phyloP scores from a whole-genome alignment of 768 basidiomycete genomes.

The Mycena olivaceomarginata region DNA sequence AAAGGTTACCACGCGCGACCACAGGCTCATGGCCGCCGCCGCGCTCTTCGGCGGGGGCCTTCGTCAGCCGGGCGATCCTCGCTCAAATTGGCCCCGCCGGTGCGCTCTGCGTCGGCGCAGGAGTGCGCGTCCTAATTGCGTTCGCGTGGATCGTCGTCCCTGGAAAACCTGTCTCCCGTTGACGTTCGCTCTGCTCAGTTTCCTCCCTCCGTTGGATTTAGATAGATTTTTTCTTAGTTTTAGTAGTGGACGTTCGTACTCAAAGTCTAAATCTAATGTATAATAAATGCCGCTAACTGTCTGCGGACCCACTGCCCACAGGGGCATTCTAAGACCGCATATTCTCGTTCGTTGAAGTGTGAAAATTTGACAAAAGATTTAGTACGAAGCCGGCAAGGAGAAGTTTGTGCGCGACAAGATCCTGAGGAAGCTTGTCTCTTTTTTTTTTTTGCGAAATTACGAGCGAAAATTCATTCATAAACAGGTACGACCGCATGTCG shows the following conservation, averaged over 20 bases:
- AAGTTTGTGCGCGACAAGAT: too few relatives aligned
- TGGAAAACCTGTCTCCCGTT: constrained; percentile 50
- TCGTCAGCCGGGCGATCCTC: constrained; percentile 77
- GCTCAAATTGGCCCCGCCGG: constrained; percentile 75
- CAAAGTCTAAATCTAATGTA: too few relatives aligned
- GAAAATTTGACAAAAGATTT: too few relatives aligned
- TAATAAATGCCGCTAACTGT: too few relatives aligned
- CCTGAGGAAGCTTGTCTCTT: too few relatives aligned
- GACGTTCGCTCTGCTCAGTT: neutral
- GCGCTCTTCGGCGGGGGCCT: constrained; percentile 89
- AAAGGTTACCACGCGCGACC: constrained; percentile 77
- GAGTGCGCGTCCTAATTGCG: constrained; percentile 76
- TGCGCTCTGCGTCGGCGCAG: constrained; percentile 80
- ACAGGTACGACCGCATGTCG: too few relatives aligned
- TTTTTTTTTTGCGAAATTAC: too few relatives aligned
- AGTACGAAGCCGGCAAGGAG: too few relatives aligned
- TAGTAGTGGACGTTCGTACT: constrained; percentile 2
- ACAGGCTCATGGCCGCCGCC: constrained; percentile 79
- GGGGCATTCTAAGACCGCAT: too few relatives aligned
- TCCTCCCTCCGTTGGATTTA: neutral
- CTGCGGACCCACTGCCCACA: too few relatives aligned
- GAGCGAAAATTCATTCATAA: too few relatives aligned
- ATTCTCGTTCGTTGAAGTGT: too few relatives aligned
- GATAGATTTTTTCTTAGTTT: constrained; percentile 21
- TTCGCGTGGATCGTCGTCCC: constrained; percentile 82